Base-by-base conservation (phyloP, 1,139 yeast genomes). In the Taphrina wiesneri region DNA sequence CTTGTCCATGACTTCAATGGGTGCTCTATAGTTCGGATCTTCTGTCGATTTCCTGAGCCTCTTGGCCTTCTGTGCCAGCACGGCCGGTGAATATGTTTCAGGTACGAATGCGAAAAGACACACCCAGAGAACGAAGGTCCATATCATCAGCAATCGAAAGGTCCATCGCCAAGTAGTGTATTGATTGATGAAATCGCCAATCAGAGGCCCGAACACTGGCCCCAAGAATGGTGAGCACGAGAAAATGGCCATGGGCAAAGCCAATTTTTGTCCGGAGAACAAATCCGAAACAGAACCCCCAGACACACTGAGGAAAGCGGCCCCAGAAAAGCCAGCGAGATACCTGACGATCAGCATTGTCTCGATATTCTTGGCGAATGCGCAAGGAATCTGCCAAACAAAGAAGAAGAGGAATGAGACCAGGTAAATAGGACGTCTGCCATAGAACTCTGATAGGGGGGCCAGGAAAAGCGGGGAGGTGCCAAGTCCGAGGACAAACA, bases 171-270 rank as follows among this genome's bases (percentile, higher is more conserved):
- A 87, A 62, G 80, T 78, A 65, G 82, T 78, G 67, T 79, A 77
- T 4, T 80, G 81, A 66, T 82, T 81, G 67, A 88, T 81, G 68
- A 86, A 86, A 0, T 90, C 92, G 47, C 87, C 84, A 6, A 86
- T 81, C 13, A 87, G 72, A 2, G 91, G 93, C 0, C 93, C 95
- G 19, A 88, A 70, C 0, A 86, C 83, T 0, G 96, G 95, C 0
- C 93, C 96, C 13, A 86, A 76, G 73, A 88, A 87, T 0, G 93
- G 91, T 25, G 89, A 82, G 67, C 87, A 79, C n/a, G 90, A 82
- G 73, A 84, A 87, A 49, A 87, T 77, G 9, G 89, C 85, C 80
- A 88, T 83, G 2, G 93, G 91, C 56, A 85, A 79, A 11, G 88
- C 88, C 70, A 89, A 80, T 25, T 86, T 81, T 64, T 80, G 78